Base-by-base conservation (phyloP, 768 basidiomycete genomes). In the Daedaleopsis nitida region DNA sequence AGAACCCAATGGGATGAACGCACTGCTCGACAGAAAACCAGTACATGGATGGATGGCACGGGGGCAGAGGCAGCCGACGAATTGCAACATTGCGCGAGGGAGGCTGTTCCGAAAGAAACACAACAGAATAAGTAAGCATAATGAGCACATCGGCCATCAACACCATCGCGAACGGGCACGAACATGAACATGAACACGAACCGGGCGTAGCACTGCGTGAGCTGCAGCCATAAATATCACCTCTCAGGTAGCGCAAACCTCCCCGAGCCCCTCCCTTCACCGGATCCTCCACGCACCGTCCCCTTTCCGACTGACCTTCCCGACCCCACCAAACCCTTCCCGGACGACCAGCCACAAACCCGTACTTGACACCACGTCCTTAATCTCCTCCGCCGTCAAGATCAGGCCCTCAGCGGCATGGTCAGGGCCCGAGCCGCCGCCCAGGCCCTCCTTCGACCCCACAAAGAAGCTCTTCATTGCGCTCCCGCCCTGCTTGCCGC, bases 261-360 rank as follows among this genome's bases (percentile, higher is more conserved):
- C 17, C 39, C 11, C 17, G 10, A 17, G 17, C 13, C n/a, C 50
- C 7, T 52, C 45, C 47, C 27, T 13, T 42, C 27, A 38, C 55
- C 52, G 74, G 59, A 92, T 86, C 70, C 85, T 77, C 90, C 88
- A 91, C 27, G 14, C 54, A 1, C 89, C 89, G 66, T 90, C 87
- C 19, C 89, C 89, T 72, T 90, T 91, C 74, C 91, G 77, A 63
- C 77, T 84, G 42, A 89, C 87, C 74, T 84, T 87, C 8, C 92
- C 94, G 43, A 96, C 83, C 2, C 95, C 95, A 1, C 93, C 93
- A 72, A 96, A 92, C n/a, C 87, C 87, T 73, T 98, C 94, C 52
- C 96, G 80, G 2, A 96, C 94, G 19, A 94, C 88, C 54, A 98
- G 75, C 94, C 95, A 98, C 73, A 97, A 77, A 5, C 86, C 91